Percentiles rank a stretch among this genome's conserved stretches.
Evolutionary conservation across 2,329 filamentous ascomycete genomes (phyloP).

Genomic region (Colletotrichum endophyticum): DNA sequence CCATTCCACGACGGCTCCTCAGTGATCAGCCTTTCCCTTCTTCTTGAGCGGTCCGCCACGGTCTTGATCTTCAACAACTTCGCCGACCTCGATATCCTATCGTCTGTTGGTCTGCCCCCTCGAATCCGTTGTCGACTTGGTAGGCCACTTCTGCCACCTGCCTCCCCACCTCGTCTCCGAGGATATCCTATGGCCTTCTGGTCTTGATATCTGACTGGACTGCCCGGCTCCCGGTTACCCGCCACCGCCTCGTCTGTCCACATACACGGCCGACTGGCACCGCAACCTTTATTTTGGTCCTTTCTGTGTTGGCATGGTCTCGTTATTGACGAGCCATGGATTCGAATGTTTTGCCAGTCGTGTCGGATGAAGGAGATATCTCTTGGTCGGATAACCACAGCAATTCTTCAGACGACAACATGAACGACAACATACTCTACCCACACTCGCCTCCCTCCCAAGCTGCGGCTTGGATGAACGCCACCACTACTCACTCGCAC

Average conservation of each 20-base stretch:
- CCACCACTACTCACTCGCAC: conserved; percentile 36
- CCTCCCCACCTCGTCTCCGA: neutral
- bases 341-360: conserved; percentile 41
- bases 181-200: neutral
- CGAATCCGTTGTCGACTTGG: neutral
- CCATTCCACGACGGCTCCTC: conserved; percentile 14
- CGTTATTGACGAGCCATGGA: conserved; percentile 54
- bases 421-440: conserved; percentile 30
- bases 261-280: neutral
- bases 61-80: conserved; percentile 1
- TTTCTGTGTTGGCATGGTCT: conserved; percentile 41
- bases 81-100: neutral
- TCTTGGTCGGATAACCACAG: conserved; percentile 52
- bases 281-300: neutral
- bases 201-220: conserved; percentile 16
- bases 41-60: conserved; percentile 3
- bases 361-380: conserved; percentile 45
- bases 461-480: conserved; percentile 29
- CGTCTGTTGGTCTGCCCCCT: neutral
- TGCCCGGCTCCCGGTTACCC: neutral
- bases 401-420: conserved; percentile 47
- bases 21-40: conserved; percentile 12
- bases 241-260: neutral
- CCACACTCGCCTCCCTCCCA: conserved; percentile 41
- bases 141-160: neutral